A percentile compares a stretch with the other conserved stretches of the same genome.
Conservation (phyloP, 805 yeast genomes). For the Priceomyces medius region DNA sequence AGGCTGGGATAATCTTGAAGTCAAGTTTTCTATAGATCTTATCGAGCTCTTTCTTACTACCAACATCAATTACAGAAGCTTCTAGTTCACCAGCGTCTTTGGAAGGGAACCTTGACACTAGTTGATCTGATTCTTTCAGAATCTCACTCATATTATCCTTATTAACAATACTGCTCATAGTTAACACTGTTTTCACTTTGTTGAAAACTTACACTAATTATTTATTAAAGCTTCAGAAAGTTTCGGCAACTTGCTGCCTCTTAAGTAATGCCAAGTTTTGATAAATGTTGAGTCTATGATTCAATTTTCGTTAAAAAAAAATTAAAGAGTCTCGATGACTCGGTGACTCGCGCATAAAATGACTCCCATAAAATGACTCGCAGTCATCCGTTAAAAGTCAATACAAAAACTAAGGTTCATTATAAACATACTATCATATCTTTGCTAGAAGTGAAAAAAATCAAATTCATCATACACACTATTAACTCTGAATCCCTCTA, state of each 20-base stretch:
- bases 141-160: not conserved
- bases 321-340: too few species aligned
- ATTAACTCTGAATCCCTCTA: not conserved
- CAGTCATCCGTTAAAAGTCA: not conserved
- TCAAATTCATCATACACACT: slow-evolving; percentile 1
- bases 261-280: not conserved
- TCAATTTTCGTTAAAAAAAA: not conserved
- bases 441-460: too few species aligned
- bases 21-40: slow-evolving; percentile 63
- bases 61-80: not conserved
- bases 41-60: slow-evolving; percentile 39
- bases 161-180: not conserved
- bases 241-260: too few species aligned
- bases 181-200: too few species aligned
- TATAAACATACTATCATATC: too few species aligned
- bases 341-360: not conserved
- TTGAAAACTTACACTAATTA: too few species aligned
- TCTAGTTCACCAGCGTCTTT: slow-evolving; percentile 5
- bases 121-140: not conserved
- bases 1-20: slow-evolving; percentile 71
- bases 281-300: not conserved
- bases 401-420: too few species aligned
- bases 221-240: too few species aligned
- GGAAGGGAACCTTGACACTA: not conserved
- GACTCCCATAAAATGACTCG: slow-evolving; percentile 1